Percentiles rank a stretch among this genome's conserved stretches.
Conservation (phyloP, 768 basidiomycete species). For the Paxillus involutus region DNA sequence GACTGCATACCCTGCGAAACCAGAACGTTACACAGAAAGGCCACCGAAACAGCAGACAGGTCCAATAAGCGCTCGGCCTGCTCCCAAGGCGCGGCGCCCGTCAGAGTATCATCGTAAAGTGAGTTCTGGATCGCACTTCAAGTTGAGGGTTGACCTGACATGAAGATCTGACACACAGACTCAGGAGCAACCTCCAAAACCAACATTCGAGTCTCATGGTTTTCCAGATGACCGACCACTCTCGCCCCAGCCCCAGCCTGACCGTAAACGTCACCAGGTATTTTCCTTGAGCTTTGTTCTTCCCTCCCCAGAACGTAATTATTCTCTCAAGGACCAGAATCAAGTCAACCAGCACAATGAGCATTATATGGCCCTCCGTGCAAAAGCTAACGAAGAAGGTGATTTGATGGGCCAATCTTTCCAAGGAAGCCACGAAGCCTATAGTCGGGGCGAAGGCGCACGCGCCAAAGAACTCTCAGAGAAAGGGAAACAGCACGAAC, state of each 20-base stretch:
- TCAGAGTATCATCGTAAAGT: constrained; percentile 11
- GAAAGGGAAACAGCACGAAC: constrained; percentile 77
- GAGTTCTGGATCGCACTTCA: background rate
- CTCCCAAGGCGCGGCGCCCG: background rate
- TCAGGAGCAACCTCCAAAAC: constrained; percentile 17
- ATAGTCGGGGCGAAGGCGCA: constrained; percentile 69
- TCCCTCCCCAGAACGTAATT: background rate
- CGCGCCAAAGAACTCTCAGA: constrained; percentile 79
- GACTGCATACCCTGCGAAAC: background rate
- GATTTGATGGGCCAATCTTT: constrained; percentile 75
- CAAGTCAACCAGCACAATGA: constrained; percentile 67
- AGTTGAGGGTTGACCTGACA: background rate
- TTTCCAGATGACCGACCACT: constrained; percentile 5
- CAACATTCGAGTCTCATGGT: constrained; percentile 9
- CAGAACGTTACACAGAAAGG: constrained; percentile 4
- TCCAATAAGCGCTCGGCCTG: constrained; percentile 1
- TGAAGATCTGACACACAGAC: background rate
- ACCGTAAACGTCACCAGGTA: constrained; percentile 19
- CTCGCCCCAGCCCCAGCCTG: constrained; percentile 13
- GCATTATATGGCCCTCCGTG: constrained; percentile 69
- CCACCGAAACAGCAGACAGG: constrained; percentile 11
- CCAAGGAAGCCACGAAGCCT: constrained; percentile 74
- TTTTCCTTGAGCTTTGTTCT: background rate
- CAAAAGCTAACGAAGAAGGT: constrained; percentile 75
- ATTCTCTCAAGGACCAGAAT: constrained; percentile 47